These are phyloP conservation scores for Epichloe gansuensis DNA, from an alignment of 2,329 filamentous ascomycete species.

Conservation along the genomic window DNA sequence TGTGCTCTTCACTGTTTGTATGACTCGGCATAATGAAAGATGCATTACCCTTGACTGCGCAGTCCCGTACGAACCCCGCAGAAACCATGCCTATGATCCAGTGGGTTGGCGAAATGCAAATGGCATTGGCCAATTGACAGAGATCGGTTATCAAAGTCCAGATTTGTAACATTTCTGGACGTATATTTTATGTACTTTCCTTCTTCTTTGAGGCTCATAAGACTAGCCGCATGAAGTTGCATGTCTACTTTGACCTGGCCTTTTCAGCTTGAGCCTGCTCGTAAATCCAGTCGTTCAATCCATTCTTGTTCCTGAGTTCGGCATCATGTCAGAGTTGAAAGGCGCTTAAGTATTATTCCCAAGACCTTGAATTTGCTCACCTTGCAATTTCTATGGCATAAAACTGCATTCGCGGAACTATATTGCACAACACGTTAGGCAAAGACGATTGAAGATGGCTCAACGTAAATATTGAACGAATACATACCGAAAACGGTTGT, in stretches of 20 bases:
- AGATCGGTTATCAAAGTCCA: background rate
- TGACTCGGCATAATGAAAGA: background rate
- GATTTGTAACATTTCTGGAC: background rate
- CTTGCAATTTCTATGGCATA: slow-evolving; percentile 42
- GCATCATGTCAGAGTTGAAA: background rate
- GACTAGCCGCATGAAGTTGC: background rate
- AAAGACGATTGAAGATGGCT: background rate
- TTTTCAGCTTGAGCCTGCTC: slow-evolving; percentile 62
- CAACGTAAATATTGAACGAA: background rate
- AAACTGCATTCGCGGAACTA: slow-evolving; percentile 45
- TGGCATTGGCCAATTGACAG: background rate
- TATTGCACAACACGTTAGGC: background rate
- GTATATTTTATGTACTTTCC: background rate
- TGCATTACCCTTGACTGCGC: too few species aligned
- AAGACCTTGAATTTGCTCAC: slow-evolving; percentile 10
- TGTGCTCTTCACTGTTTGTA: background rate
- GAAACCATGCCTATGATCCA: background rate
- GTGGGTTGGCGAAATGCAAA: background rate
- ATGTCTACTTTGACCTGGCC: slow-evolving; percentile 11
- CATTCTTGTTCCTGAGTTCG: slow-evolving; percentile 58
- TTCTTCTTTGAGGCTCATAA: background rate
- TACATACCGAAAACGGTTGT: slow-evolving; percentile 79
- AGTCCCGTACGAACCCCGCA: background rate
- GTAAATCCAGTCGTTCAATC: slow-evolving; percentile 95
- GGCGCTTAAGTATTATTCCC: too few species aligned